phyloP scores from a whole-genome alignment of 208 protist genomes.

The Histomonas meleagridis region DNA sequence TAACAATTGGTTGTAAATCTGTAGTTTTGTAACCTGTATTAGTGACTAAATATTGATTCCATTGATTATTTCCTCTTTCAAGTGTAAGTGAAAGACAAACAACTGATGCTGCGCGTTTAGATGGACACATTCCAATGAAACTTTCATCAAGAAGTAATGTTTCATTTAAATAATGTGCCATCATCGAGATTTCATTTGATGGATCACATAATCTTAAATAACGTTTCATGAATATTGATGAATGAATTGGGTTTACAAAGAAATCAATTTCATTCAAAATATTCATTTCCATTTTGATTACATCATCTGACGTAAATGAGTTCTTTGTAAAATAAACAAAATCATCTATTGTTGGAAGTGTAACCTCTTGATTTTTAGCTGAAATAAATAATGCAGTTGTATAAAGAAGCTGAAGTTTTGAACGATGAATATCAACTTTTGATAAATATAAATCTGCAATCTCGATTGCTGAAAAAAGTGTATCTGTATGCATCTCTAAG shows the following conservation, averaged over 20 bases:
- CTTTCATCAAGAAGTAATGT: neutral
- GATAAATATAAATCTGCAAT: conserved; percentile 80
- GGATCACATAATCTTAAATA: neutral
- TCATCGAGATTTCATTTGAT: neutral
- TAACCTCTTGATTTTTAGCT: conserved; percentile 92
- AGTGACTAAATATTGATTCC: neutral
- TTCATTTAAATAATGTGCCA: neutral
- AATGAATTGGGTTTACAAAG: neutral
- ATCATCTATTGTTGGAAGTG: conserved; percentile 61
- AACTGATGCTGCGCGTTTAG: neutral
- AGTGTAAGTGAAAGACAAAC: neutral
- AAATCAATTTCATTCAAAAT: neutral
- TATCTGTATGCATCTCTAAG: conserved; percentile 84
- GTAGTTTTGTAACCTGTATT: neutral
- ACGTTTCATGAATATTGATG: neutral
- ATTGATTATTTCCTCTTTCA: neutral
- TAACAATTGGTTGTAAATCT: neutral
- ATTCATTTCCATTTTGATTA: neutral
- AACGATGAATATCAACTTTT: conserved; percentile 52
- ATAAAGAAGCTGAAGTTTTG: conserved; percentile 83
- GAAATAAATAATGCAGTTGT: conserved; percentile 78
- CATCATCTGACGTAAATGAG: conserved; percentile 51
- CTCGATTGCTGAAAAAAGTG: conserved; percentile 84
- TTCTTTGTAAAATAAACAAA: conserved; percentile 73
- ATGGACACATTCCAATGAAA: neutral